phyloP scores from a whole-genome alignment of 345 rosid species.

The Populus davidiana region DNA sequence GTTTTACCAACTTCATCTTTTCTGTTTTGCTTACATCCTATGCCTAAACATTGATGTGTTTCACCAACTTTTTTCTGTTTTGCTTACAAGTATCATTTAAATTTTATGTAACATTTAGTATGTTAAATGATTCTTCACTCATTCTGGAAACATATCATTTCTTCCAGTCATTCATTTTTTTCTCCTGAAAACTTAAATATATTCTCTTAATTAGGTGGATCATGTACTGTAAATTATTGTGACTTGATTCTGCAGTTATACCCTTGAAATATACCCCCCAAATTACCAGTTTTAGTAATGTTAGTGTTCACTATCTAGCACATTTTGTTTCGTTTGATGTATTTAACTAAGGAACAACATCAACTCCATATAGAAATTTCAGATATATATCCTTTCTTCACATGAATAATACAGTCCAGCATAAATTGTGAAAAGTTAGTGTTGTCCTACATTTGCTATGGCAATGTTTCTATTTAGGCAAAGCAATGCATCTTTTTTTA shows the following conservation, averaged over 20 bases:
- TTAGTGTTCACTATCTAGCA: neutral
- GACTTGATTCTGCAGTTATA: neutral
- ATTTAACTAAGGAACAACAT: neutral
- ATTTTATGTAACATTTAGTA: neutral
- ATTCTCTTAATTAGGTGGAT: neutral
- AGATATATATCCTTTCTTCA: neutral
- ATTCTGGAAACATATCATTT: neutral
- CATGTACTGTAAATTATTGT: neutral
- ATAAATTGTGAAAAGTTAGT: neutral
- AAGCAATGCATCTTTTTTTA: too few relatives aligned
- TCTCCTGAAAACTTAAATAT: neutral
- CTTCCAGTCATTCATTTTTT: neutral
- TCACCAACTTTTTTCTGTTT: neutral
- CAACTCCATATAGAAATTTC: neutral
- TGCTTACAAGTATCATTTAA: neutral
- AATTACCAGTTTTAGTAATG: neutral
- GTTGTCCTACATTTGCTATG: neutral
- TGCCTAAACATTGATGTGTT: neutral
- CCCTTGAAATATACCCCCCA: neutral
- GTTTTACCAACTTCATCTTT: neutral
- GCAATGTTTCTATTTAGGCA: neutral
- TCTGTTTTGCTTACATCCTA: neutral
- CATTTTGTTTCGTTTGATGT: neutral
- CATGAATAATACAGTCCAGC: neutral
- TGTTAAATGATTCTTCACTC: neutral